Evolutionary conservation across 1,284 basidiomycete genomes (phyloP).

Genomic region (Inonotus hispidus): DNA sequence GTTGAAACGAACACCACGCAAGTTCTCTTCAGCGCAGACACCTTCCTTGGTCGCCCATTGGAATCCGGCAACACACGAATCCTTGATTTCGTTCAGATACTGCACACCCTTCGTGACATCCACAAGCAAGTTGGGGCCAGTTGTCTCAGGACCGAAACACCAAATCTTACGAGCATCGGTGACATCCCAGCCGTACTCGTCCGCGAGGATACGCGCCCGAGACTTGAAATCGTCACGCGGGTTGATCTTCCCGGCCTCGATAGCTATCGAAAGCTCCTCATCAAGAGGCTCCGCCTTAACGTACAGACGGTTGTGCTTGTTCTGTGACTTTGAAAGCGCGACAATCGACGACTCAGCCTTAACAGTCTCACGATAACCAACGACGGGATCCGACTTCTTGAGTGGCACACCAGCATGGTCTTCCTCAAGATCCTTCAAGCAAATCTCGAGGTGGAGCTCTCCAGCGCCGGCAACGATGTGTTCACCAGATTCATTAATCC

Average conservation of each 20-base stretch:
- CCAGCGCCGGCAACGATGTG: constrained; percentile 99
- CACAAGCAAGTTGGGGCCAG: constrained; percentile 94
- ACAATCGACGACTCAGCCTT: constrained; percentile 94
- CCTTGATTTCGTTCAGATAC: constrained; percentile 99
- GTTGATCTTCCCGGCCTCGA: constrained; percentile 84
- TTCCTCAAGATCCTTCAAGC: constrained; percentile 99
- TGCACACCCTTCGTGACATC: constrained; percentile 99
- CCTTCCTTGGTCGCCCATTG: constrained; percentile 99
- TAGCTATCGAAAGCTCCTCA: constrained; percentile 91
- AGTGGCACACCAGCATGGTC: constrained; percentile 99
- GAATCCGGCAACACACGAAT: constrained; percentile 98
- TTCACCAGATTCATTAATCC: constrained; percentile 90
- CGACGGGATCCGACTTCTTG: constrained; percentile 98
- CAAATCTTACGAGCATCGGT: constrained; percentile 99
- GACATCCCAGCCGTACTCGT: constrained; percentile 98
- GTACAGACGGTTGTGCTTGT: constrained; percentile 99
- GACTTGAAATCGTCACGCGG: constrained; percentile 97
- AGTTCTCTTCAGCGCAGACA: constrained; percentile 94
- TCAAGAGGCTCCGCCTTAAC: constrained; percentile 90
- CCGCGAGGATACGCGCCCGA: constrained; percentile 93
- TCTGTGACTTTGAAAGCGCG: constrained; percentile 98
- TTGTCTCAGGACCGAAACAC: constrained; percentile 99
- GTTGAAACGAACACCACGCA: constrained; percentile 98
- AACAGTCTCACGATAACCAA: constrained; percentile 98
- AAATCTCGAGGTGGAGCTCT: constrained; percentile 99